Percentiles rank a stretch among this genome's conserved stretches.
Conservation (phyloP, 257 asterid genomes). For the Penstemon davidsonii region DNA sequence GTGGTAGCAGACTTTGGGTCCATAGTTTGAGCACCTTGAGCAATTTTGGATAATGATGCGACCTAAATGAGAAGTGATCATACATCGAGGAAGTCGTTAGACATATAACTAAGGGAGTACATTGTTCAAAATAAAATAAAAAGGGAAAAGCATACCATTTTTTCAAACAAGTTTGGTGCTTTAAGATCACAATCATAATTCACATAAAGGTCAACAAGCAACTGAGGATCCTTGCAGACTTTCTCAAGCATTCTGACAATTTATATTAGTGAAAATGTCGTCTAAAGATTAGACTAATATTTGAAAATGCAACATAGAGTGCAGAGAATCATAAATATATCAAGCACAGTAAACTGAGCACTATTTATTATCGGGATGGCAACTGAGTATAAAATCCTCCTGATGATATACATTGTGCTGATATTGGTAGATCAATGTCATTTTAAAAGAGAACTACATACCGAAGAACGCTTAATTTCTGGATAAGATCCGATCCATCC, state of each 20-base stretch:
- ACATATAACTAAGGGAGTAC: slow-evolving; percentile 25
- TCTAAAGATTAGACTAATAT: neutral
- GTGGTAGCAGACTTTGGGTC: slow-evolving; percentile 82
- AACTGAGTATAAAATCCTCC: slow-evolving; percentile 17
- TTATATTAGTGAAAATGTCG: slow-evolving; percentile 22
- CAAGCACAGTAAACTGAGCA: slow-evolving; percentile 1
- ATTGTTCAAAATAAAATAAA: neutral
- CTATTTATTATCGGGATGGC: slow-evolving; percentile 13
- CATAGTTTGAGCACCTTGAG: slow-evolving; percentile 81
- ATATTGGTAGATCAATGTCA: slow-evolving; percentile 20
- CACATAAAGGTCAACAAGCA: slow-evolving; percentile 95
- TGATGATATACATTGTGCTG: slow-evolving; percentile 20
- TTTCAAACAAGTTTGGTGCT: slow-evolving; percentile 93
- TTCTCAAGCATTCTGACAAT: slow-evolving; percentile 93
- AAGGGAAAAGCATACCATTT: slow-evolving; percentile 54
- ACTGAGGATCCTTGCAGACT: slow-evolving; percentile 90
- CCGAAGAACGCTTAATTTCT: slow-evolving; percentile 81
- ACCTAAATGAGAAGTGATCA: slow-evolving; percentile 50
- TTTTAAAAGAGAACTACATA: slow-evolving; percentile 39
- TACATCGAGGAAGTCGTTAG: slow-evolving; percentile 30
- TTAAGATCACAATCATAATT: slow-evolving; percentile 98
- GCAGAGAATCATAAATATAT: slow-evolving; percentile 1
- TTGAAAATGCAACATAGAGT: slow-evolving; percentile 10
- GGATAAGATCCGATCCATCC: slow-evolving; percentile 89
- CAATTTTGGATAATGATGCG: slow-evolving; percentile 76